Evolutionary conservation across 495 filamentous ascomycete genomes (phyloP), one percentile per base, ranked within the genome.

Genomic region (Aspergillus homomorphus): DNA sequence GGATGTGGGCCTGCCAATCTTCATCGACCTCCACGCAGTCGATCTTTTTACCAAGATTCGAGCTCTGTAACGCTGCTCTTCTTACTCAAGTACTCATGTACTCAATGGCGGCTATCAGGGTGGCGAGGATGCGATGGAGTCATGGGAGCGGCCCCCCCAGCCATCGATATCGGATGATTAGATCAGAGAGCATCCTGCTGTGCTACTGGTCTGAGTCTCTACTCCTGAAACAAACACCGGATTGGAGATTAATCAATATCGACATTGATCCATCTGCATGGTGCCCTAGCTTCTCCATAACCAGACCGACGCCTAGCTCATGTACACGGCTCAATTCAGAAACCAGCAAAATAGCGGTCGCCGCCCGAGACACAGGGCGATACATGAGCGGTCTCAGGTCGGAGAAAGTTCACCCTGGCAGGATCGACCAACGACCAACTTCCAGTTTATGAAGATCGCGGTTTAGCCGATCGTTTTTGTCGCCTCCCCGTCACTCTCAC

Each of bases 331-430:
- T 56, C 18, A 55, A 55, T 58, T 23, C 43, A 56, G 56, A 45
- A 56, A 56, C 42, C 18, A 42, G 45, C 41, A 24, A 63, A 63
- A 56, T 58, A 53, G 61, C 60, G 61, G 61, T 63, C 56, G 56
- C 61, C 43, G 28, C 56, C 56, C 53, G 56, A 59, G 53, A 58
- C 53, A 61, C 20, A 30, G 45, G 45, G 14, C 48, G 30, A 46
- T n/a, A 24, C 46, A 52, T 8, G 45, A n/a, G 49, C 18, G 50
- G 51, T 53, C 3, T 28, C 4, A 9, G 9, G 26, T 62, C 55
- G 56, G 56, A 52, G 55, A 55, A 53, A 45, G 42, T 42, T 28
- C 45, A 53, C 54, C 54, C 43, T 61, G 54, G 53, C 57, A 43
- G 54, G 59, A 62, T 62, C 54, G 22, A 26, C 58, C 45, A 38